These are phyloP conservation scores for Trichoderma endophyticum DNA, from an alignment of 2,329 filamentous ascomycete genomes.

Conservation along the genomic window DNA sequence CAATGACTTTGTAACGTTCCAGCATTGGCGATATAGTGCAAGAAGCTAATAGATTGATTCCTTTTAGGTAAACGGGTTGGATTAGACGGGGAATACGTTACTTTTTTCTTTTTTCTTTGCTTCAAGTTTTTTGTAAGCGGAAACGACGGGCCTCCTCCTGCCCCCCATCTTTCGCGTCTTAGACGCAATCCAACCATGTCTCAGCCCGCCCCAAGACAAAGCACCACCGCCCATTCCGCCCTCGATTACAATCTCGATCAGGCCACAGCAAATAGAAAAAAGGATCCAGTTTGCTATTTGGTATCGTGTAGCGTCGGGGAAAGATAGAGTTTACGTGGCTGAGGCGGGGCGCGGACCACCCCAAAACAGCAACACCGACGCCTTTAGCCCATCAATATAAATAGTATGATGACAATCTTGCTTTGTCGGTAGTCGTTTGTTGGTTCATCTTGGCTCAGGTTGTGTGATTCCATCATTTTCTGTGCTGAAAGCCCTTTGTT, in stretches of 20 bases:
- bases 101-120: not conserved
- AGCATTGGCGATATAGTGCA: not conserved
- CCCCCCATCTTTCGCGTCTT: not conserved
- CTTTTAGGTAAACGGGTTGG: not conserved
- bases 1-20: not conserved
- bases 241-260: not conserved
- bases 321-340: slow-evolving; percentile 10
- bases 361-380: slow-evolving; percentile 18
- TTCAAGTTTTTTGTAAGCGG: not conserved
- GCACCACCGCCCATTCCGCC: not conserved
- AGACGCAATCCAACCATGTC: not conserved
- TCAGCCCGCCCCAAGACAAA: not conserved
- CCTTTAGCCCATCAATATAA: not conserved
- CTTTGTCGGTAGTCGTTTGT: not conserved
- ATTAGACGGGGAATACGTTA: not conserved
- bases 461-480: not conserved
- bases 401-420: not conserved
- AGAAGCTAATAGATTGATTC: not conserved
- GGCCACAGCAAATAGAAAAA: not conserved
- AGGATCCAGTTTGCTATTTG: not conserved
- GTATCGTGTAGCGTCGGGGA: not conserved
- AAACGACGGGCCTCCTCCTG: not conserved
- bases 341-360: slow-evolving; percentile 18
- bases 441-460: not conserved
- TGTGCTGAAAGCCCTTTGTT: not conserved